Percentiles rank a stretch among this genome's conserved stretches.
Evolutionary conservation across 2,329 filamentous ascomycete genomes (phyloP).

Genomic region (Corinectria fuckeliana): DNA sequence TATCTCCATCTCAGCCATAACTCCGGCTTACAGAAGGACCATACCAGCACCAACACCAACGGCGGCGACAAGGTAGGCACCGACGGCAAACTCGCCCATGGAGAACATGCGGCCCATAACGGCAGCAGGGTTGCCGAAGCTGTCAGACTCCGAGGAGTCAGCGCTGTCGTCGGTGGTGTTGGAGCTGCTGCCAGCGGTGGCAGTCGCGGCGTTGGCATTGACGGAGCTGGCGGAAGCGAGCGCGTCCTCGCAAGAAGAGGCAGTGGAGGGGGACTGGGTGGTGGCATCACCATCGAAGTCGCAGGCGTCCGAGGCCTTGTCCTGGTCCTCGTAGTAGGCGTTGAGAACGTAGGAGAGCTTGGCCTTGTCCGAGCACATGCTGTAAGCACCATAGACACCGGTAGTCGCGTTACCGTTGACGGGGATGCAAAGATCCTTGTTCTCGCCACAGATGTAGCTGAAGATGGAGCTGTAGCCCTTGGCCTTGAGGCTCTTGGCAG

Average conservation of each 20-base stretch:
- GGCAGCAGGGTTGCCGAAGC: conserved; percentile 47
- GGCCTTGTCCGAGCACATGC: conserved; percentile 74
- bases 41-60: conserved; percentile 60
- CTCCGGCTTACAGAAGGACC: conserved; percentile 56
- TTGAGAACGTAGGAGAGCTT: conserved; percentile 78
- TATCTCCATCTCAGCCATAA: conserved; percentile 10
- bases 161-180: conserved; percentile 38
- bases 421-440: conserved; percentile 65
- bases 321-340: conserved; percentile 70
- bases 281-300: conserved; percentile 73
- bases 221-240: conserved; percentile 68
- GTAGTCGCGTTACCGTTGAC: conserved; percentile 71
- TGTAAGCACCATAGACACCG: conserved; percentile 77
- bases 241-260: conserved; percentile 62
- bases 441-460: conserved; percentile 70
- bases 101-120: conserved; percentile 49
- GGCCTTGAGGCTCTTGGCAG: conserved; percentile 62
- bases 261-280: conserved; percentile 55
- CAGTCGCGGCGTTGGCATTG: conserved; percentile 54
- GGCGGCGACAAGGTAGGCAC: conserved; percentile 59
- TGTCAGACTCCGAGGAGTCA: conserved; percentile 34
- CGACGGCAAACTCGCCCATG: conserved; percentile 56
- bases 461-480: conserved; percentile 74
- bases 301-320: conserved; percentile 65
- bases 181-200: conserved; percentile 45